Evolutionary conservation across 1,284 basidiomycete species (phyloP).

Genomic region (Gymnopus androsaceus): DNA sequence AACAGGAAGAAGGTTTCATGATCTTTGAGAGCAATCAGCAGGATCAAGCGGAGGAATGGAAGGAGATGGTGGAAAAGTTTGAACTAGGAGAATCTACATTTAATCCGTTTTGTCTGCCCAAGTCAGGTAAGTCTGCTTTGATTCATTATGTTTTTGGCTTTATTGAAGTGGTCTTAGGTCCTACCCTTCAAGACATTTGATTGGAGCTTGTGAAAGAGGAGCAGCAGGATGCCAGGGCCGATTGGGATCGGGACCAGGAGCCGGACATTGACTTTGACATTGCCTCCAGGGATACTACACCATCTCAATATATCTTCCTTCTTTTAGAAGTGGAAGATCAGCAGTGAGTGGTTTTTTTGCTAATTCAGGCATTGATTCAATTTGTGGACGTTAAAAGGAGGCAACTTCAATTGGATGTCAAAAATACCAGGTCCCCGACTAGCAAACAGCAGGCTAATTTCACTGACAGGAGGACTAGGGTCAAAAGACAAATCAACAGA

Average conservation of each 20-base stretch:
- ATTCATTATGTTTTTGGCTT: neutral
- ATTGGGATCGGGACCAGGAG: too few species aligned
- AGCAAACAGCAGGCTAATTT: neutral
- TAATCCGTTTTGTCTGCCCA: neutral
- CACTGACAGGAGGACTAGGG: neutral
- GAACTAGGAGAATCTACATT: neutral
- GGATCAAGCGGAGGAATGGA: neutral
- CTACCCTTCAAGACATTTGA: neutral
- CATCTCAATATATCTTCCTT: neutral
- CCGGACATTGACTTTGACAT: neutral
- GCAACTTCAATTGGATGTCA: neutral
- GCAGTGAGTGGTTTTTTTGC: constrained; percentile 1
- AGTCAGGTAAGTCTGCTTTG: neutral
- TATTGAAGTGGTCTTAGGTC: neutral
- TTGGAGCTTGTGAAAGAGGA: neutral
- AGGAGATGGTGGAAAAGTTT: neutral
- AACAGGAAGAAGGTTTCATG: neutral
- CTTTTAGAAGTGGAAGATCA: constrained; percentile 7
- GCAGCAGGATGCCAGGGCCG: neutral
- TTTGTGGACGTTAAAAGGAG: neutral
- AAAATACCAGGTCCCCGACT: neutral
- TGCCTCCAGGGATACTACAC: too few species aligned
- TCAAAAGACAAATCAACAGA: neutral
- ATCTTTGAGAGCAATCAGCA: neutral
- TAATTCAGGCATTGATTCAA: neutral